phyloP scores from a whole-genome alignment of 2,329 filamentous ascomycete genomes.

The Botrytis hyacinthi region DNA sequence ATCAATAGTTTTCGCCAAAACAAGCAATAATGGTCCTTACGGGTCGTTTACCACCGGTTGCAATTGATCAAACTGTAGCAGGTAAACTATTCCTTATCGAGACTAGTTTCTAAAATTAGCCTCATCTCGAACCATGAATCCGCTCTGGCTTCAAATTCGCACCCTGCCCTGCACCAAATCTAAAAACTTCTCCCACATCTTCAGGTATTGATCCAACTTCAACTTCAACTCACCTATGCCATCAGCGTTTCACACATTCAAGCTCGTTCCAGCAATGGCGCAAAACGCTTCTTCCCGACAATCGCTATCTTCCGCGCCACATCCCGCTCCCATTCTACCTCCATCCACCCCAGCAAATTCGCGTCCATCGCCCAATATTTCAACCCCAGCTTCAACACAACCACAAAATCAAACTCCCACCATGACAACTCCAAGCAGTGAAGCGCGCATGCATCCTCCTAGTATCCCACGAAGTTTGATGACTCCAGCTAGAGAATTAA shows the following conservation, averaged over 20 bases:
- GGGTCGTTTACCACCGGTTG: neutral
- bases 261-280: slow-evolving; percentile 37
- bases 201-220: neutral
- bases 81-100: neutral
- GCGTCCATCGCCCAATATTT: slow-evolving; percentile 22
- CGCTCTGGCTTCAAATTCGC: slow-evolving; percentile 10
- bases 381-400: slow-evolving; percentile 23
- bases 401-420: slow-evolving; percentile 28
- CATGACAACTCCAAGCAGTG: slow-evolving; percentile 31
- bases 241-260: slow-evolving; percentile 38
- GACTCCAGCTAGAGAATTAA: slow-evolving; percentile 36
- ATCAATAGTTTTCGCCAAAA: neutral
- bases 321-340: slow-evolving; percentile 32
- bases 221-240: slow-evolving; percentile 24
- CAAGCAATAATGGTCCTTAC: neutral
- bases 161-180: slow-evolving; percentile 4
- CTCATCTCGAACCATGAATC: slow-evolving; percentile 15
- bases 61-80: neutral
- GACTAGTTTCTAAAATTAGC: slow-evolving; percentile 17
- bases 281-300: slow-evolving; percentile 24
- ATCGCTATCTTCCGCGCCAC: slow-evolving; percentile 20
- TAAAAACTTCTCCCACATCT: slow-evolving; percentile 15
- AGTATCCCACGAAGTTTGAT: slow-evolving; percentile 34
- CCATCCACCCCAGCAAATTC: slow-evolving; percentile 34
- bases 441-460: slow-evolving; percentile 37